Conservation (phyloP, 2,329 filamentous ascomycete genomes). For the Clonostachys byssicola region DNA sequence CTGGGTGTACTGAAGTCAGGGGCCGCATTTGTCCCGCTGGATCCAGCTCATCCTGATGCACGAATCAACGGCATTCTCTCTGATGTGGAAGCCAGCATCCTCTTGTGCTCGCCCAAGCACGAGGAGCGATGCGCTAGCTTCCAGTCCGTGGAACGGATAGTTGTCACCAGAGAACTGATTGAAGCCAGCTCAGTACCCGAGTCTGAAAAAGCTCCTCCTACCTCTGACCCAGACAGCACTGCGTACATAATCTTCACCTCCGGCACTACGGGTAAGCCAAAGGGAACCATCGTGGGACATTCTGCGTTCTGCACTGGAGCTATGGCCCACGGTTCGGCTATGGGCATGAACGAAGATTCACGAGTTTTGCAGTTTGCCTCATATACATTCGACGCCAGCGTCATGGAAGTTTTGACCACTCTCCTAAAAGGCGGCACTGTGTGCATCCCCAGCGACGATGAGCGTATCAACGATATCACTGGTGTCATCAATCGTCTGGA, state of each 20-base stretch:
- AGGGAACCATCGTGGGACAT: conserved; percentile 11
- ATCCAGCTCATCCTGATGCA: background rate
- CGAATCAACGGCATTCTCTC: conserved; percentile 2
- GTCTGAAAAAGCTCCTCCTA: background rate
- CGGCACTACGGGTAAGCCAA: conserved; percentile 13
- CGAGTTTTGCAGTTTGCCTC: conserved; percentile 18
- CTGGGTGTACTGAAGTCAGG: conserved; percentile 43
- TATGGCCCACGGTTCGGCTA: conserved; percentile 9
- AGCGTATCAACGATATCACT: conserved; percentile 4
- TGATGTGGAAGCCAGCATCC: background rate
- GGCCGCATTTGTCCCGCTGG: conserved; percentile 19
- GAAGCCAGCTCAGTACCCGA: background rate
- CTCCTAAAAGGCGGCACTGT: conserved; percentile 4
- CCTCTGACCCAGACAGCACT: background rate
- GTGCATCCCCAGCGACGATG: conserved; percentile 4
- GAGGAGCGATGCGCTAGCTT: background rate
- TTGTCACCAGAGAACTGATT: background rate
- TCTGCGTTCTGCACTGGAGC: conserved; percentile 11
- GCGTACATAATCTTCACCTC: conserved; percentile 14
- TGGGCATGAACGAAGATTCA: conserved; percentile 13
- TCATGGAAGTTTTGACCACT: conserved; percentile 5
- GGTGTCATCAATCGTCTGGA: conserved; percentile 3
- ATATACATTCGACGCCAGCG: conserved; percentile 5
- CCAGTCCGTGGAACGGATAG: background rate
- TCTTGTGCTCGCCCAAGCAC: conserved; percentile 2